phyloP scores from a whole-genome alignment of 2,329 filamentous ascomycete genomes.

The Fusarium incarnatum region DNA sequence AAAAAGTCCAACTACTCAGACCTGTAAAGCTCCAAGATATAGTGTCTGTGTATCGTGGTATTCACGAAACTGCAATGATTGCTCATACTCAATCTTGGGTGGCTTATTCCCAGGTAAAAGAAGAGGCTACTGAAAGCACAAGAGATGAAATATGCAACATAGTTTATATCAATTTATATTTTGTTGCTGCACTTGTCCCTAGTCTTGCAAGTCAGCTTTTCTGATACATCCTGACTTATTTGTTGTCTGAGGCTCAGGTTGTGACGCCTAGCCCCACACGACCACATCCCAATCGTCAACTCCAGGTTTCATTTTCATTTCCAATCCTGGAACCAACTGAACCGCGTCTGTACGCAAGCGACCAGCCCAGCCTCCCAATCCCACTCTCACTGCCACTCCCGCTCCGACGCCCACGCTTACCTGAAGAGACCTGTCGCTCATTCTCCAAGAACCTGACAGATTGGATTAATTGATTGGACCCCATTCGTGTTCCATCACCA shows the following conservation, averaged over 20 bases:
- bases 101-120: not conserved
- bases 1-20: not conserved
- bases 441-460: constrained; percentile 20
- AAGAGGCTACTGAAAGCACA: not conserved
- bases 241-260: not conserved
- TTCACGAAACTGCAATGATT: not conserved
- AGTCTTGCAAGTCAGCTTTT: not conserved
- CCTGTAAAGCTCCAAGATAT: not conserved
- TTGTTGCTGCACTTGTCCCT: not conserved
- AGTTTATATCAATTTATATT: not conserved
- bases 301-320: constrained; percentile 45
- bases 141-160: not conserved
- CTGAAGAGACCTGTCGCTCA: constrained; percentile 16
- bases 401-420: constrained; percentile 22
- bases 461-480: constrained; percentile 27
- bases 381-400: constrained; percentile 15
- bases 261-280: constrained; percentile 41
- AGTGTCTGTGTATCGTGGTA: not conserved
- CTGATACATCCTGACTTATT: not conserved
- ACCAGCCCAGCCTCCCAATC: constrained; percentile 40
- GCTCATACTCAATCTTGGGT: not conserved
- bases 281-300: constrained; percentile 37
- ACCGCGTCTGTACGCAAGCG: constrained; percentile 45
- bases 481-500: constrained; percentile 35
- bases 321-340: constrained; percentile 44